Conservation (phyloP, 1,139 yeast genomes). For the Protomyces gravidus region DNA sequence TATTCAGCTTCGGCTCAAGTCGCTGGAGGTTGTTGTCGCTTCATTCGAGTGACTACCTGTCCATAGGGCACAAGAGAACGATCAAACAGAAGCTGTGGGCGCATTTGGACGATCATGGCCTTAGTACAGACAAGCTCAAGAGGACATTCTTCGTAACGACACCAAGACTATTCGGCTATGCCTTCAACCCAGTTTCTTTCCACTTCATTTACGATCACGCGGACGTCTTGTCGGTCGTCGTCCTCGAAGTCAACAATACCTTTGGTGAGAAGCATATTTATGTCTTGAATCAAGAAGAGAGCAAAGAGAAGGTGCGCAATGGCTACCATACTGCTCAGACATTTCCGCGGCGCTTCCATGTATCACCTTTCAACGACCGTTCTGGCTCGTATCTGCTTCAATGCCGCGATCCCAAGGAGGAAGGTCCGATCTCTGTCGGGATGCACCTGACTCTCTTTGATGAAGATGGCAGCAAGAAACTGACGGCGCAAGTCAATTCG, state of each 20-base stretch:
- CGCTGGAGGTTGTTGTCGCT: slow-evolving; percentile 13
- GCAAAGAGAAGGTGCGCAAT: not conserved
- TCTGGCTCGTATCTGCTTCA: slow-evolving; percentile 19
- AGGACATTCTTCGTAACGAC: slow-evolving; percentile 14
- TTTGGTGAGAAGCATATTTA: slow-evolving; percentile 27
- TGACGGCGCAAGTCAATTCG: slow-evolving; percentile 27
- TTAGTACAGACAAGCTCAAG: slow-evolving; percentile 1
- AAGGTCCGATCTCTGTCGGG: not conserved
- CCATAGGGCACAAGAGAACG: slow-evolving; percentile 3
- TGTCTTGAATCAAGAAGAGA: slow-evolving; percentile 11
- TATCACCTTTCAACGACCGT: slow-evolving; percentile 28
- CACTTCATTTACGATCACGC: slow-evolving; percentile 13
- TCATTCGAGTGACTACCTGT: slow-evolving; percentile 7
- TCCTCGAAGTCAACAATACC: slow-evolving; percentile 26
- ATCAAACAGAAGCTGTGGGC: slow-evolving; percentile 21
- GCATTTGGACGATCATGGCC: slow-evolving; percentile 13
- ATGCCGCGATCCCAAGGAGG: slow-evolving; percentile 10
- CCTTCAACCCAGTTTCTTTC: slow-evolving; percentile 28
- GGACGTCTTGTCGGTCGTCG: slow-evolving; percentile 6
- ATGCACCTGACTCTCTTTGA: slow-evolving; percentile 22
- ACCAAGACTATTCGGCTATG: slow-evolving; percentile 26
- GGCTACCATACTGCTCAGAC: slow-evolving; percentile 18
- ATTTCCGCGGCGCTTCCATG: slow-evolving; percentile 23
- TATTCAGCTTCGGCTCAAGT: not conserved
- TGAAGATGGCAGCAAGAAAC: slow-evolving; percentile 15